phyloP scores from a whole-genome alignment of 1,139 yeast genomes.

The Keqinozyma sinolaborantium region DNA sequence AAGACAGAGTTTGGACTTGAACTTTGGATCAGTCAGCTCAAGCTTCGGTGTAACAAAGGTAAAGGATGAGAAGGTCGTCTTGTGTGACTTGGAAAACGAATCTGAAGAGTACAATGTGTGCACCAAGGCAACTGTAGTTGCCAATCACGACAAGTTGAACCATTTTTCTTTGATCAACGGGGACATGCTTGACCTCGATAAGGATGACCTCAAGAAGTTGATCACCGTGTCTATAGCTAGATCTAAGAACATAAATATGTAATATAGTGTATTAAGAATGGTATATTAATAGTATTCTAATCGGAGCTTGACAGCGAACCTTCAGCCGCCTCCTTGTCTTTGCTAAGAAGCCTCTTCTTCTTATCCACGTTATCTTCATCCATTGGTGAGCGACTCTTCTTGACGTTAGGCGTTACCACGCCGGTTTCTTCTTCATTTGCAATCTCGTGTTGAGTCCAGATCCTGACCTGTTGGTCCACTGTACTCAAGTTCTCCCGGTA shows the following conservation, averaged over 20 bases:
- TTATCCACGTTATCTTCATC: conserved; percentile 8
- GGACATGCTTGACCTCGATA: conserved; percentile 31
- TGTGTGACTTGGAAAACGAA: conserved; percentile 15
- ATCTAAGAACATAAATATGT: conserved; percentile 9
- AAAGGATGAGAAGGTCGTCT: conserved; percentile 8
- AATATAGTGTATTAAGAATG: conserved; percentile 5
- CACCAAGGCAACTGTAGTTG: conserved; percentile 9
- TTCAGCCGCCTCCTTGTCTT: conserved; percentile 6
- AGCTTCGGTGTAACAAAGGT: conserved; percentile 54
- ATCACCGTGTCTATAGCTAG: conserved; percentile 40
- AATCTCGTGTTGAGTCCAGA: conserved; percentile 13
- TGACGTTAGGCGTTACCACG: conserved; percentile 9
- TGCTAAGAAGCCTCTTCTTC: conserved; percentile 9
- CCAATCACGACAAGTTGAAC: conserved; percentile 12
- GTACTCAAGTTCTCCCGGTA: conserved; percentile 10
- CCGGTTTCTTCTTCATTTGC: conserved; percentile 17
- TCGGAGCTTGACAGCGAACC: too few relatives aligned
- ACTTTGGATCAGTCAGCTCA: conserved; percentile 45
- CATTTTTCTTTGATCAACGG: conserved; percentile 19
- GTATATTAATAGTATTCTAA: too few relatives aligned
- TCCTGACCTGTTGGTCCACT: conserved; percentile 15
- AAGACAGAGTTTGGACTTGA: conserved; percentile 30
- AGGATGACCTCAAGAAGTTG: conserved; percentile 43
- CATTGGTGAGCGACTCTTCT: conserved; percentile 19
- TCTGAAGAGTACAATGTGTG: conserved; percentile 13